Evolutionary conservation across 306 rosid species (phyloP).

Genomic region (Fragaria iinumae): DNA sequence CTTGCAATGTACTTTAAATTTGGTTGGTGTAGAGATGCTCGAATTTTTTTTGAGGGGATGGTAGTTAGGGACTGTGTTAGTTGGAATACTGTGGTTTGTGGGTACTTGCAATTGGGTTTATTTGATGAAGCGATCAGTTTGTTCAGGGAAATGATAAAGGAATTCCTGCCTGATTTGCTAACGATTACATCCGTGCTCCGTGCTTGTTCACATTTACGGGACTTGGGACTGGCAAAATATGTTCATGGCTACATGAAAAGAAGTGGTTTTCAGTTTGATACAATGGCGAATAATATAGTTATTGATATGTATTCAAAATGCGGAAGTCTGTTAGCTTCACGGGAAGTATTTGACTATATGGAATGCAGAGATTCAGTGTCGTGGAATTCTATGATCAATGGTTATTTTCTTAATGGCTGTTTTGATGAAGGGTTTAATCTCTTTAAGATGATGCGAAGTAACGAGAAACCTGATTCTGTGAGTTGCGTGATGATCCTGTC

Average conservation of each 20-base stretch:
- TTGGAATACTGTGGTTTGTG: slow-evolving; percentile 66
- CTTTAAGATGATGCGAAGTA: slow-evolving; percentile 31
- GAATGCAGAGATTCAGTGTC: slow-evolving; percentile 41
- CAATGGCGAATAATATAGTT: slow-evolving; percentile 35
- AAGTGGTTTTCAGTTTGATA: slow-evolving; percentile 40
- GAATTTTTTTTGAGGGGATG: slow-evolving; percentile 51
- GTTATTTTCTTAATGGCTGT: slow-evolving; percentile 29
- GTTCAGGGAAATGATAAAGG: slow-evolving; percentile 30
- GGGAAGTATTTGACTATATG: slow-evolving; percentile 49
- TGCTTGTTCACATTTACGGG: slow-evolving; percentile 33
- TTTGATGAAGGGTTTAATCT: slow-evolving; percentile 27
- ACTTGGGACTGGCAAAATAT: slow-evolving; percentile 35
- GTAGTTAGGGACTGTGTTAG: slow-evolving; percentile 46
- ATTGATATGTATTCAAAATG: slow-evolving; percentile 56
- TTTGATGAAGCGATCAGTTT: slow-evolving; percentile 30
- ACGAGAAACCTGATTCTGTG: slow-evolving; percentile 27
- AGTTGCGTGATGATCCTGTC: slow-evolving; percentile 32
- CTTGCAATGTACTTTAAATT: slow-evolving; percentile 40
- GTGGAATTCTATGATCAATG: slow-evolving; percentile 62
- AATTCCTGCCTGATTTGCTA: slow-evolving; percentile 34
- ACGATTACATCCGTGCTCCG: slow-evolving; percentile 33
- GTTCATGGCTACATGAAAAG: slow-evolving; percentile 49
- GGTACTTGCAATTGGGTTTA: slow-evolving; percentile 37
- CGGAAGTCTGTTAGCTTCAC: slow-evolving; percentile 41
- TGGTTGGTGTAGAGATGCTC: slow-evolving; percentile 26